Base-by-base conservation (phyloP, 2,329 filamentous ascomycete species). In the Harringtonia aguacate region DNA sequence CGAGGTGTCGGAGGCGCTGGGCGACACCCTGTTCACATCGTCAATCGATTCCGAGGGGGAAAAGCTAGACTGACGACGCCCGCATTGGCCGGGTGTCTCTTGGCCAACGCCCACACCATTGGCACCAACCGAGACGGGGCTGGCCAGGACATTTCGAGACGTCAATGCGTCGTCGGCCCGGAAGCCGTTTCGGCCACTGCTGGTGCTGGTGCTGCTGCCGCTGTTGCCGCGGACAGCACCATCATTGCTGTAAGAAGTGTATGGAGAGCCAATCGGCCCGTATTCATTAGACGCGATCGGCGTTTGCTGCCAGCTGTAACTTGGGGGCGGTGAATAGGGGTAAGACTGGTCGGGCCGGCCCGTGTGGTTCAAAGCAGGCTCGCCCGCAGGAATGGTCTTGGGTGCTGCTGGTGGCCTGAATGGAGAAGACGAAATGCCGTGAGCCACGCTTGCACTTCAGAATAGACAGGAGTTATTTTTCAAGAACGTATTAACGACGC, bases 1-100 rank as follows among this genome's bases (percentile, higher is more conserved):
- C 7, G 71, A 72, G 54, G 76, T 76, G 51, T 81, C 78, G n/a
- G 74, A 77, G 8, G 77, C 56, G 57, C 70, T 74, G 24, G 75
- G 72, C 17, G 77, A 79, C 33, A 45, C 37, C 4, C 68, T 65
- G 54, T 74, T 65, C 49, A 75, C 69, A 53, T 78, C 75, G 56
- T 79, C 75, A 49, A 77, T 65, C 21, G 73, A 77, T 52, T 75
- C 73, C 35, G 70, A 68, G 8, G 73, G 73, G 10, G 75, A 79
- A 56, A 73, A 76, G 52, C 68, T 64, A 40, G 64, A 69, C 48
- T 66, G 67, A 35, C 59, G 57, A 8, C 72, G 72, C 67, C 70
- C 72, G n/a, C 59, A 54, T 39, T 68, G 65, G 27, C 67, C 17
- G 15, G 21, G 14, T 2, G 27, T 28, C 22, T 39, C 36, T 7